A percentile compares a stretch with the other conserved stretches of the same genome.
These are phyloP conservation scores for Apiospora pterosperma DNA, from an alignment of 2,329 filamentous ascomycete species.

Conservation along the genomic window DNA sequence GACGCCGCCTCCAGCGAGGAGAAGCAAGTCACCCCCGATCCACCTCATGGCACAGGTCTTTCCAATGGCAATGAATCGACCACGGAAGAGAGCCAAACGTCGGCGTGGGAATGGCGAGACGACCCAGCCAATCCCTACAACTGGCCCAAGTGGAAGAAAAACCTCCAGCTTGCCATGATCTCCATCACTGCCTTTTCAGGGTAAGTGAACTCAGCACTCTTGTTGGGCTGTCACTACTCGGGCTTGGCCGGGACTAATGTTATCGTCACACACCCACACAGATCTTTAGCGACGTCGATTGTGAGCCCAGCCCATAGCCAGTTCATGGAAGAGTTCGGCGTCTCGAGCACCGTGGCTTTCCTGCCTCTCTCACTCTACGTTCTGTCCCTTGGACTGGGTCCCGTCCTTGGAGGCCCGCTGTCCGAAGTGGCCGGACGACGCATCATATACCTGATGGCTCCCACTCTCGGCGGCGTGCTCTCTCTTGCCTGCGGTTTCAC, in stretches of 20 bases:
- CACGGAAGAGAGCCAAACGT: neutral
- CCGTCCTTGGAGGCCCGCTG: conserved; percentile 55
- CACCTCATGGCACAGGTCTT: neutral
- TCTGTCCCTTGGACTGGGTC: conserved; percentile 57
- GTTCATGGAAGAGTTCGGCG: conserved; percentile 49
- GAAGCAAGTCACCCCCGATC: neutral
- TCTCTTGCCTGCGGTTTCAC: conserved; percentile 52
- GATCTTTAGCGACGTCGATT: conserved; percentile 52
- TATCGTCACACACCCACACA: conserved; percentile 16
- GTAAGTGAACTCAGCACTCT: conserved; percentile 25
- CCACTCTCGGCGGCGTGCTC: conserved; percentile 50
- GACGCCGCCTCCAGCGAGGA: neutral
- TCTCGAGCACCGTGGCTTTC: conserved; percentile 53
- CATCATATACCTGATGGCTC: conserved; percentile 44
- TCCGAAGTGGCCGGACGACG: conserved; percentile 56
- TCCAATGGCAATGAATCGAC: neutral
- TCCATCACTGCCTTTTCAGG: conserved; percentile 37
- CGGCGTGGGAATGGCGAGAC: conserved; percentile 28
- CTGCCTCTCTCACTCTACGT: conserved; percentile 58
- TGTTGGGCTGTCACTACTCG: neutral
- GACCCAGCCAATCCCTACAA: conserved; percentile 49
- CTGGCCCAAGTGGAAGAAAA: conserved; percentile 42
- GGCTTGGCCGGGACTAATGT: neutral
- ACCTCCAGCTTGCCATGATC: conserved; percentile 33
- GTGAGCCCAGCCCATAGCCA: conserved; percentile 44